Percentiles rank a stretch among this genome's conserved stretches.
phyloP scores from a whole-genome alignment of 306 rosid genomes.

The Pyrus communis region DNA sequence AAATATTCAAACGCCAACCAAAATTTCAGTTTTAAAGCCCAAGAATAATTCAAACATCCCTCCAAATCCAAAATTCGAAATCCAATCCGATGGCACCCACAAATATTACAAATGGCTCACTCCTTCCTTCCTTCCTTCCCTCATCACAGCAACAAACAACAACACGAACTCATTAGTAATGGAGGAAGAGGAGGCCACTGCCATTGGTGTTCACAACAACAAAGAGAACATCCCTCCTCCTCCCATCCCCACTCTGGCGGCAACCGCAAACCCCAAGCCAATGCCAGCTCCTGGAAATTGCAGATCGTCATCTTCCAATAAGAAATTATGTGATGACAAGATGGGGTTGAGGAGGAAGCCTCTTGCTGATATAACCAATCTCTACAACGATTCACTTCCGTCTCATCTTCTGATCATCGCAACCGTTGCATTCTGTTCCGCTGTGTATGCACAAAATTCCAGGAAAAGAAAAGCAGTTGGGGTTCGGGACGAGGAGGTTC shows the following conservation, averaged over 20 bases:
- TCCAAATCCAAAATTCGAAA: no score
- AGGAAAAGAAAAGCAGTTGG: neutral
- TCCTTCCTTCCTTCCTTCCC: no score
- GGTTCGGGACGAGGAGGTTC: neutral
- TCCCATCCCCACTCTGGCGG: neutral
- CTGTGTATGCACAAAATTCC: neutral
- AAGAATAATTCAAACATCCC: no score
- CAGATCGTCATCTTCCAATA: neutral
- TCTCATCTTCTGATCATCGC: neutral
- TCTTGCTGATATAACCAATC: conserved; percentile 7
- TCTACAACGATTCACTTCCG: neutral
- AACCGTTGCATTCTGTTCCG: neutral
- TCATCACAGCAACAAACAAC: no score
- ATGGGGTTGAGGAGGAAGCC: neutral
- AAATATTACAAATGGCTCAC: no score
- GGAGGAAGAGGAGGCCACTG: neutral
- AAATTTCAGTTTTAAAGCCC: no score
- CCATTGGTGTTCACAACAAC: neutral
- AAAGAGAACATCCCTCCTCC: neutral
- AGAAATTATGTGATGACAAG: neutral
- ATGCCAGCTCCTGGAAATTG: neutral
- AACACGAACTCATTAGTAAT: neutral
- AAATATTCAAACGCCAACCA: no score
- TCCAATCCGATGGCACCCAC: no score
- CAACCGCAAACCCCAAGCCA: neutral